phyloP scores from a whole-genome alignment of 108 stramenopile species.

The Bacterosira constricta region DNA sequence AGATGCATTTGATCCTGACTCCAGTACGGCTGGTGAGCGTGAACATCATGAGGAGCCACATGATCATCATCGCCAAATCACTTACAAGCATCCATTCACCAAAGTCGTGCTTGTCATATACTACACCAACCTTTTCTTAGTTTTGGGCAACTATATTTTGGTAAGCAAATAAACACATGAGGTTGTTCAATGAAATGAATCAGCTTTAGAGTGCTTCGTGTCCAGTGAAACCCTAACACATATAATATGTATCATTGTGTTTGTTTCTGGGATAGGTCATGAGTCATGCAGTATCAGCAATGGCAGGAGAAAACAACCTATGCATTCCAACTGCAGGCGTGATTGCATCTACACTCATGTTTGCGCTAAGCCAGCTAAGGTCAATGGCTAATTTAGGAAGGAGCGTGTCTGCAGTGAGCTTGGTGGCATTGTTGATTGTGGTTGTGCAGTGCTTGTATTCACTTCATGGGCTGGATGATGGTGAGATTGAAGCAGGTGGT shows the following conservation, averaged over 20 bases:
- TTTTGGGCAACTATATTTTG: constrained; percentile 49
- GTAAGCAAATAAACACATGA: neutral
- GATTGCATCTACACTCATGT: constrained; percentile 67
- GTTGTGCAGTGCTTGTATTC: constrained; percentile 64
- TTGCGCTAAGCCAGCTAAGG: constrained; percentile 59
- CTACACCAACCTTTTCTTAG: constrained; percentile 75
- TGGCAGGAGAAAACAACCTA: constrained; percentile 57
- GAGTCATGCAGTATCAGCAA: constrained; percentile 65
- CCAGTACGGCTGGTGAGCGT: no score
- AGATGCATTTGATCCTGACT: no score
- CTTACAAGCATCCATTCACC: constrained; percentile 36
- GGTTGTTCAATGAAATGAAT: no score
- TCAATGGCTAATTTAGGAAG: constrained; percentile 75
- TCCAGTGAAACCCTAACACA: no score
- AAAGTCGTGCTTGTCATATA: constrained; percentile 58
- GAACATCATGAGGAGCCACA: constrained; percentile 4
- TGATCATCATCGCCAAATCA: constrained; percentile 11
- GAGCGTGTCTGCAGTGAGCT: constrained; percentile 45
- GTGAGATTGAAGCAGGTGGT: neutral
- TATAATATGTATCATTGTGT: no score
- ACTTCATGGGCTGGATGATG: no score
- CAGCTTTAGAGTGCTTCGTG: no score
- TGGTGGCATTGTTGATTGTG: constrained; percentile 60
- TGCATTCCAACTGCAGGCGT: constrained; percentile 68
- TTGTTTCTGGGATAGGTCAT: no score